Percentiles rank a stretch among this genome's conserved stretches.
Conservation (phyloP, 1,284 basidiomycete species). For the Anthracocystis setariae region DNA sequence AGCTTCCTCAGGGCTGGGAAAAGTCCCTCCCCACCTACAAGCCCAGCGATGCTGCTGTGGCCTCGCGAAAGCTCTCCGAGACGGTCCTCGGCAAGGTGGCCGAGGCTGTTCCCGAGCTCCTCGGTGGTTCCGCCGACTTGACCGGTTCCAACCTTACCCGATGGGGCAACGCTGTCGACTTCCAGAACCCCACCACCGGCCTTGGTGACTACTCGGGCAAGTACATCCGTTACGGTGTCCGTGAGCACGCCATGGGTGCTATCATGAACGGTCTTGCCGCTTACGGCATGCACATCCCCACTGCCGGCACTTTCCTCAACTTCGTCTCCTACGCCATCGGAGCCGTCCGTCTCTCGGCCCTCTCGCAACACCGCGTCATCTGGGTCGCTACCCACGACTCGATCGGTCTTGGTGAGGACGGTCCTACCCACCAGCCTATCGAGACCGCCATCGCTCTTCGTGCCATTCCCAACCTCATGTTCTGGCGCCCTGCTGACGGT, state of each 20-base stretch:
- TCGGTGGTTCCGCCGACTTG: conserved; percentile 89
- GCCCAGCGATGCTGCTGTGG: conserved; percentile 82
- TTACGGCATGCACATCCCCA: conserved; percentile 86
- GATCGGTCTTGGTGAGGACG: conserved; percentile 79
- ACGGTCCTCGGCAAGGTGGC: conserved; percentile 82
- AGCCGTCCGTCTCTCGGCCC: conserved; percentile 87
- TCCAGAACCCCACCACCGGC: conserved; percentile 84
- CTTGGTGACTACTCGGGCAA: conserved; percentile 86
- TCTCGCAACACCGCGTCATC: conserved; percentile 88
- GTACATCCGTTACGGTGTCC: conserved; percentile 95
- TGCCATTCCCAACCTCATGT: conserved; percentile 83
- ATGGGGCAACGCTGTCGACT: conserved; percentile 81
- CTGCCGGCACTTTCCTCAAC: conserved; percentile 73
- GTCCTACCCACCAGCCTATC: conserved; percentile 93
- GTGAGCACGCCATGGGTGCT: conserved; percentile 96
- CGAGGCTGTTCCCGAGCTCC: conserved; percentile 78
- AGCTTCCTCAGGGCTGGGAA: conserved; percentile 88
- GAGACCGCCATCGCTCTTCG: conserved; percentile 88
- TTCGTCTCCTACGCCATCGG: conserved; percentile 93
- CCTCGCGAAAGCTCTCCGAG: conserved; percentile 92
- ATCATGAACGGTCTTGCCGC: conserved; percentile 89
- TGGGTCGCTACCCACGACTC: conserved; percentile 79
- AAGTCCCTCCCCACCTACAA: conserved; percentile 84
- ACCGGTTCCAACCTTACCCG: conserved; percentile 92
- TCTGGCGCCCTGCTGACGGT: conserved; percentile 82